A percentile compares a stretch with the other conserved stretches of the same genome.
phyloP scores from a whole-genome alignment of 306 rosid genomes.

The Luffa acutangula region DNA sequence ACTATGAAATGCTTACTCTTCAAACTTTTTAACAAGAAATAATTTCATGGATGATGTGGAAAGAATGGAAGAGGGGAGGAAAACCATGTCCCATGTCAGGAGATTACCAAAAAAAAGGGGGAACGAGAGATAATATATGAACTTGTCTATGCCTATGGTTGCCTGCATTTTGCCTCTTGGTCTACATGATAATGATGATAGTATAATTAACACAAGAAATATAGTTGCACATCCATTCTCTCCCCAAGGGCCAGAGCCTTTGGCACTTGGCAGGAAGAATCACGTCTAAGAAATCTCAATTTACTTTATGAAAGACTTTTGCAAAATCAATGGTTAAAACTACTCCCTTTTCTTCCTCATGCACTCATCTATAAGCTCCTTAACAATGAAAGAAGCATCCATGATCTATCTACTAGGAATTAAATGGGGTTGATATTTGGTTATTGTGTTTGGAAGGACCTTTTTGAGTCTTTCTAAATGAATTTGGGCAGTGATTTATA shows the following conservation, averaged over 20 bases:
- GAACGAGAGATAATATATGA: not conserved
- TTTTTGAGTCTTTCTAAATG: not conserved
- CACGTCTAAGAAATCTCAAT: too few relatives aligned
- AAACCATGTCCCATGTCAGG: not conserved
- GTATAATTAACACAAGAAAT: not conserved
- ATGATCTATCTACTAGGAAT: not conserved
- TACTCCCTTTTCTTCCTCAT: too few relatives aligned
- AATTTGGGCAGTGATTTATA: not conserved
- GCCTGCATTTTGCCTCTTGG: too few relatives aligned
- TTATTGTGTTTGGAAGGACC: not conserved
- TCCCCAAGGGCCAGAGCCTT: too few relatives aligned
- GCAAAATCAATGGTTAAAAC: too few relatives aligned
- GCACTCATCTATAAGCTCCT: too few relatives aligned
- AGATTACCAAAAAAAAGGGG: not conserved
- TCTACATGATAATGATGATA: not conserved
- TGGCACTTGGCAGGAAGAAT: too few relatives aligned
- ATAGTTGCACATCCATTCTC: not conserved
- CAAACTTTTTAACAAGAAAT: not conserved
- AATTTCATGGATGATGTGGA: not conserved
- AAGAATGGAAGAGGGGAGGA: not conserved
- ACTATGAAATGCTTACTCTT: not conserved
- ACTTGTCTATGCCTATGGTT: not conserved
- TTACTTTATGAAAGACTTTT: too few relatives aligned
- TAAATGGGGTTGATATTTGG: not conserved
- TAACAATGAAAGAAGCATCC: not conserved